Conservation (phyloP, 2,329 filamentous ascomycete genomes). For the Corinectria fuckeliana region DNA sequence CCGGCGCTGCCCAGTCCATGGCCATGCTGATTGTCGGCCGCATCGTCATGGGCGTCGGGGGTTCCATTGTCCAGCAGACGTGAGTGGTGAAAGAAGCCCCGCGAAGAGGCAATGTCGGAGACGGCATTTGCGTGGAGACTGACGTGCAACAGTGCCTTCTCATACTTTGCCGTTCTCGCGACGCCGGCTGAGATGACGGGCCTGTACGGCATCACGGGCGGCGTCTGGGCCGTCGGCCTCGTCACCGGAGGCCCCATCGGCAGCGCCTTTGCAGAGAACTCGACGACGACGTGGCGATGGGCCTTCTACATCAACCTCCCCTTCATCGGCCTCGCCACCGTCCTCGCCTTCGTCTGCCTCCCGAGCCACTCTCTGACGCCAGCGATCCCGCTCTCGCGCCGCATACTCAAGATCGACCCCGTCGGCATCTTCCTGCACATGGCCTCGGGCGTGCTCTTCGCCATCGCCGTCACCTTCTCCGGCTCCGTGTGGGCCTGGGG, state of each 20-base stretch:
- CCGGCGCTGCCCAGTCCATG: conserved; percentile 40
- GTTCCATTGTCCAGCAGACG: conserved; percentile 42
- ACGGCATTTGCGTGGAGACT: no score
- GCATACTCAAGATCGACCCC: conserved; percentile 40
- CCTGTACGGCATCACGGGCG: conserved; percentile 37
- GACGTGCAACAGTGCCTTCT: conserved; percentile 3
- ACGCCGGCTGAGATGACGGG: conserved; percentile 32
- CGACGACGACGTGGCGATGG: conserved; percentile 51
- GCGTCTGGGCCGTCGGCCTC: conserved; percentile 34
- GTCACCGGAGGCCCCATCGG: conserved; percentile 35
- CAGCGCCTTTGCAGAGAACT: conserved; percentile 43
- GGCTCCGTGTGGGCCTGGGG: conserved; percentile 58
- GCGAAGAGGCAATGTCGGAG: neutral
- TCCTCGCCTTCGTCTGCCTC: conserved; percentile 52
- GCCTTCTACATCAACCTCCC: conserved; percentile 61
- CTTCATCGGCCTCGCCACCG: conserved; percentile 47
- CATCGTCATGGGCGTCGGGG: conserved; percentile 41
- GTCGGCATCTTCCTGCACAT: conserved; percentile 41
- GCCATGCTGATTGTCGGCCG: conserved; percentile 42
- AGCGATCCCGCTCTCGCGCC: conserved; percentile 17
- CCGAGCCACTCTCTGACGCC: conserved; percentile 44
- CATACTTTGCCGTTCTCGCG: conserved; percentile 38
- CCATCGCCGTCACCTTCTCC: conserved; percentile 58
- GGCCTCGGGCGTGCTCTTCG: conserved; percentile 45
- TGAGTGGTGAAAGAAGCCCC: conserved; percentile 18